Evolutionary conservation across 1,284 basidiomycete species (phyloP).

Genomic region (Cryptococcus deneoformans): DNA sequence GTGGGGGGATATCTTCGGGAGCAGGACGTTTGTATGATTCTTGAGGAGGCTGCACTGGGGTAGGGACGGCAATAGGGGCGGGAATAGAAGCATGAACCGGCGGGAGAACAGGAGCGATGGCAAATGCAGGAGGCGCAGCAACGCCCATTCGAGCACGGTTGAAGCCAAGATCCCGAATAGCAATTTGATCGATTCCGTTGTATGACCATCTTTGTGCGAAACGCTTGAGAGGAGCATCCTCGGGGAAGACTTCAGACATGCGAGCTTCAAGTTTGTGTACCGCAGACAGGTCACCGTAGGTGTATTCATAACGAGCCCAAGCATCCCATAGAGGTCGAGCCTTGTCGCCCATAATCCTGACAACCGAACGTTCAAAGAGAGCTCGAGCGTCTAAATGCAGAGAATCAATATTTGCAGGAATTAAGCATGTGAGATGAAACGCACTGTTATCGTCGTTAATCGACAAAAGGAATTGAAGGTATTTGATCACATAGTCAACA

Average conservation of each 20-base stretch:
- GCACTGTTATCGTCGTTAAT: constrained; percentile 94
- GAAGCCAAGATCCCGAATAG: constrained; percentile 81
- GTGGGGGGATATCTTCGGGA: constrained; percentile 3
- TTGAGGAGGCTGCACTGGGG: neutral
- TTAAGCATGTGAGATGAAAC: constrained; percentile 30
- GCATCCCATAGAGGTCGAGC: constrained; percentile 89
- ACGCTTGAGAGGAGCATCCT: constrained; percentile 83
- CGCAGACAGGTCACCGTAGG: constrained; percentile 87
- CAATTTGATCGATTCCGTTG: constrained; percentile 82
- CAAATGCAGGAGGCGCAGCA: neutral
- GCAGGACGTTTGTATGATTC: constrained; percentile 13
- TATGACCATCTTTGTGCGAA: constrained; percentile 91
- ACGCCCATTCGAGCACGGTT: constrained; percentile 36
- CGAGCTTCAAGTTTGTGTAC: constrained; percentile 85
- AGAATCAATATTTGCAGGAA: neutral
- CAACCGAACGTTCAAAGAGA: constrained; percentile 77
- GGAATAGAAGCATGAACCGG: neutral
- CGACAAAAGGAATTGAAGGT: constrained; percentile 88
- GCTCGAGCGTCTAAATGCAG: constrained; percentile 77
- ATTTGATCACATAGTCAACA: constrained; percentile 79
- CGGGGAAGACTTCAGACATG: constrained; percentile 81
- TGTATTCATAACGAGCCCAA: constrained; percentile 94
- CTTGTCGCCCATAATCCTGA: constrained; percentile 68
- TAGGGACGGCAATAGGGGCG: neutral
- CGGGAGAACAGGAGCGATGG: neutral